Evolutionary conservation across 2,329 filamentous ascomycete species (phyloP).

Genomic region (Verticillium longisporum): DNA sequence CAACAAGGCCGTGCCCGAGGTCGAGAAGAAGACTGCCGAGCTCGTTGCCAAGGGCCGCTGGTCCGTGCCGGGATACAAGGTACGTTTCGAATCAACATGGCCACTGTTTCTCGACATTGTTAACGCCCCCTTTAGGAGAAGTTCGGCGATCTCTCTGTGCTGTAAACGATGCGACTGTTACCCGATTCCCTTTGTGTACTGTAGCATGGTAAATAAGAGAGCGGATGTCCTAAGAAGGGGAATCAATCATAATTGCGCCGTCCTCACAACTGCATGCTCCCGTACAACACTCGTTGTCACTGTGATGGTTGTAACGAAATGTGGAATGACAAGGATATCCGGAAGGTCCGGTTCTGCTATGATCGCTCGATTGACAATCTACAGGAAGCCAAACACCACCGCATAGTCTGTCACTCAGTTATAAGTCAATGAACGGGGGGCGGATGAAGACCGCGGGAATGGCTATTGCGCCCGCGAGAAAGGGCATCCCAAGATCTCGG

Average conservation of each 20-base stretch:
- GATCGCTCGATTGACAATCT: too few relatives aligned
- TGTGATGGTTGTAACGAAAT: background rate
- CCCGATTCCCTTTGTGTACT: slow-evolving; percentile 52
- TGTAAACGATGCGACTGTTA: slow-evolving; percentile 57
- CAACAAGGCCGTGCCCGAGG: slow-evolving; percentile 86
- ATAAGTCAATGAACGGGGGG: too few relatives aligned
- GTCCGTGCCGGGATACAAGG: slow-evolving; percentile 98
- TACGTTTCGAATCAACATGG: slow-evolving; percentile 36
- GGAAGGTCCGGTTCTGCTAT: background rate
- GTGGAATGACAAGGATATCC: too few relatives aligned
- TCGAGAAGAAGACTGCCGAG: slow-evolving; percentile 92
- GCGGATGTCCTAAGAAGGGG: slow-evolving; percentile 14
- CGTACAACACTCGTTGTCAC: background rate
- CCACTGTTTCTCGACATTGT: slow-evolving; percentile 14
- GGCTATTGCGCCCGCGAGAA: background rate
- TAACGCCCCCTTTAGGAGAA: slow-evolving; percentile 70
- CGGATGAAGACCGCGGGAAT: too few relatives aligned
- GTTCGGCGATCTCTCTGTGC: slow-evolving; percentile 92
- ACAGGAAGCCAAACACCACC: too few relatives aligned
- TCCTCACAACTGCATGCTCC: background rate
- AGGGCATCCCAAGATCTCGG: too few relatives aligned
- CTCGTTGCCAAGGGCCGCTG: slow-evolving; percentile 97
- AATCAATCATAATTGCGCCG: slow-evolving; percentile 7
- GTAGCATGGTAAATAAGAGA: slow-evolving; percentile 65
- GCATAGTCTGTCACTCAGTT: too few relatives aligned